Evolutionary conservation across 306 rosid species (phyloP).

Genomic region (Hylodesmum podocarpum): DNA sequence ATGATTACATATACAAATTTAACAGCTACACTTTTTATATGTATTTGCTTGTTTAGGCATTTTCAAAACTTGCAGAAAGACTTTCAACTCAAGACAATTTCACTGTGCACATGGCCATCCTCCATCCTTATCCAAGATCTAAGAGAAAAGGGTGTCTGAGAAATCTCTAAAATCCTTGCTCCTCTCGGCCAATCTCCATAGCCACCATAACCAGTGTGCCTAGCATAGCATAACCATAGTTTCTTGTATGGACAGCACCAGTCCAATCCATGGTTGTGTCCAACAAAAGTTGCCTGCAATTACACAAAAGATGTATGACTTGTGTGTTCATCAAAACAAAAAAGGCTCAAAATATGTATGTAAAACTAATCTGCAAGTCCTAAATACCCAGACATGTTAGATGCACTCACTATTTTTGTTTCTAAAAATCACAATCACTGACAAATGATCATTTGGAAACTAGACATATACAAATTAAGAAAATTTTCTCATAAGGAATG

Average conservation of each 20-base stretch:
- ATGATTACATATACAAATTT: not conserved
- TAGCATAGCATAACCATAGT: slow-evolving; percentile 76
- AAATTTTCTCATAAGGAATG: slow-evolving; percentile 3
- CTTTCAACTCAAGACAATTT: slow-evolving; percentile 45
- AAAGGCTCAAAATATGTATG: not conserved
- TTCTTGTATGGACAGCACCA: slow-evolving; percentile 78
- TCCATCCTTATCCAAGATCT: slow-evolving; percentile 83
- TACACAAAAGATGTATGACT: not conserved
- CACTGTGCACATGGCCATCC: slow-evolving; percentile 60
- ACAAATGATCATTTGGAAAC: not conserved
- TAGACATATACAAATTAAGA: not conserved
- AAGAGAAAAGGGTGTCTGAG: slow-evolving; percentile 60
- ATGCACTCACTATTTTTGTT: not conserved
- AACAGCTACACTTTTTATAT: not conserved
- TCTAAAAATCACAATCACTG: not conserved
- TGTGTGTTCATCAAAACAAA: not conserved
- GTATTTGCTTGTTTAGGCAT: not conserved
- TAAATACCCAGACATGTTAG: not conserved
- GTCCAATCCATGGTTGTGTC: slow-evolving; percentile 88
- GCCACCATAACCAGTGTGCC: slow-evolving; percentile 85
- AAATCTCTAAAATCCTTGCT: slow-evolving; percentile 59
- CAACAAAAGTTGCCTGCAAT: slow-evolving; percentile 78
- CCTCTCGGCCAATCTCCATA: slow-evolving; percentile 78
- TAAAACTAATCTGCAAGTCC: not conserved
- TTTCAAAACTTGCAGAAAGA: not conserved